Evolutionary conservation across 352 stramenopile species (phyloP), one percentile per base, ranked within the genome.

Genomic region (Phytophthora megakarya): DNA sequence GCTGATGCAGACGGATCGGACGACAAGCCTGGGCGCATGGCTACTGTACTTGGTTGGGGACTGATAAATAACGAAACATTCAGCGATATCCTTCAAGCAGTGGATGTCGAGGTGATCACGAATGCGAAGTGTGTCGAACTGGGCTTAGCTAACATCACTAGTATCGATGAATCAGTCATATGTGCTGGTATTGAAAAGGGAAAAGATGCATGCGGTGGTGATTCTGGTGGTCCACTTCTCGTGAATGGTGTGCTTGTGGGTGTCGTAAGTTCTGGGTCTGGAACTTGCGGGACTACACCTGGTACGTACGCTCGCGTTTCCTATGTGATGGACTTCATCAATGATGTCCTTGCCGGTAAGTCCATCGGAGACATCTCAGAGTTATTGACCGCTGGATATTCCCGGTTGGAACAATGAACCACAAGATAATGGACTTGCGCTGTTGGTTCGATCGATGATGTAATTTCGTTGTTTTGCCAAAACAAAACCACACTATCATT

Each of bases 221-320:
- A 89, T 69, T 84, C 80, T 10, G 81, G 81, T 18, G 81, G 81
- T 6, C 73, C 81, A 5, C 78, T 90, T 32, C 50, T 89, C 46
- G 57, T 61, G 5, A 73, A 73, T 37, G 60, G 12, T 25, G 43
- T 16, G 43, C 33, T 88, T 23, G 63, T 89, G 7, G 81, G 80
- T 8, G 61, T 91, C 21, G 81, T 91, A 28, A 88, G 78, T 56
- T 88, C 76, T 78, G 45, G 46, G 19, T 76, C 74, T n/a, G 74
- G 52, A 26, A 72, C 67, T 7, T 89, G 80, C 47, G 80, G 77
- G 38, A 72, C 72, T 25, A 58, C 67, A 18, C 64, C 81, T 15
- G 81, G 78, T 23, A 74, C 88, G n/a, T 90, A 89, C 67, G 61
- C 69, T 26, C 80, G 80, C 43, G 65, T 88, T 22, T 76, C 81